Base-by-base conservation (phyloP, 2,329 filamentous ascomycete genomes). In the Colletotrichum shisoi region DNA sequence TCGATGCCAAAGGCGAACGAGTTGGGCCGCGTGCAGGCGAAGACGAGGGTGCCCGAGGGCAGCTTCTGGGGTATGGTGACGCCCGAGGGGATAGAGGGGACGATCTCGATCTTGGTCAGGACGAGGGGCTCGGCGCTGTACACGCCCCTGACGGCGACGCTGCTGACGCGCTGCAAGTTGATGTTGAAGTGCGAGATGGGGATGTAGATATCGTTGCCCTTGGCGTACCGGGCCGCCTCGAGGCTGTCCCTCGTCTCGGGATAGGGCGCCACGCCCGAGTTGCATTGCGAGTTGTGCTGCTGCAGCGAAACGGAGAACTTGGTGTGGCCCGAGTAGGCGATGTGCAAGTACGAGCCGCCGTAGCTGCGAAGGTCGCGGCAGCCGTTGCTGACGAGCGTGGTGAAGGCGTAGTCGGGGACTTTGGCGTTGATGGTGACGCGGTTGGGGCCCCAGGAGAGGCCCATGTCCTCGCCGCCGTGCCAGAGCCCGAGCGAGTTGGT, bases 1-100 rank as follows among this genome's bases (percentile, higher is more conserved):
- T 91, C 89, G 70, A 91, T 91, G 57, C 88, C 89, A 74, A 91
- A 91, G 1, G 89, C 89, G 74, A 91, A 91, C 0, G 85, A 88
- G 77, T 90, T 89, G 53, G 88, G 88, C 19, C 88, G 83, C 70
- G 84, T 88, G 80, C 89, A 91, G 7, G 84, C 80, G 72, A 90
- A 86, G 52, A 88, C 79, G 40, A 91, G 79, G 21, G 81, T 82
- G 7, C 88, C 88, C 1, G 83, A 88, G 0, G 87, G 83, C 37
- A 89, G 77, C 76, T 91, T 91, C 63, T 78, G 76, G 1, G 88
- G 87, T 9, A 89, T 78, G 37, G 74, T 79, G 68, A 85, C 83
- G 19, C 78, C 76, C 0, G 77, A 69, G 1, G 89, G 88, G 1
- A 89, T 76, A 0, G 79, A 76, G 21, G 80, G 76, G 13, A 90